Evolutionary conservation across 2,329 filamentous ascomycete species (phyloP).

Genomic region (Bipolaris cookei): DNA sequence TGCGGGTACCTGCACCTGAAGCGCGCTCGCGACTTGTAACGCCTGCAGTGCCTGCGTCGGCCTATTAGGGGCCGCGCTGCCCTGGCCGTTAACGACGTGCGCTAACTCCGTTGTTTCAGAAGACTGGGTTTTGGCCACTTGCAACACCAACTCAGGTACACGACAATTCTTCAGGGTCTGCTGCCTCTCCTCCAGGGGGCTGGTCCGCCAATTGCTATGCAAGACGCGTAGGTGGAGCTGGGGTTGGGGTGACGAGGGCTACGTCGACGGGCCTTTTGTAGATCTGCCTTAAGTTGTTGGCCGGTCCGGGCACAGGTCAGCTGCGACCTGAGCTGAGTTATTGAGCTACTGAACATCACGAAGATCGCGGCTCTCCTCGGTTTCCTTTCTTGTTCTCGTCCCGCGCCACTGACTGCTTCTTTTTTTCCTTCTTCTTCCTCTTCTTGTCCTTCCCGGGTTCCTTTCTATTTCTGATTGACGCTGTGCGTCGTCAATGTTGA

Average conservation of each 20-base stretch:
- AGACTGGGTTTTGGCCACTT: conserved; percentile 23
- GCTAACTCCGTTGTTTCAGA: conserved; percentile 32
- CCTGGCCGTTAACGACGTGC: not conserved
- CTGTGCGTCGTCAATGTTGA: conserved; percentile 34
- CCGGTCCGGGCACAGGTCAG: conserved; percentile 10
- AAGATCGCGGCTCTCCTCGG: conserved; percentile 21
- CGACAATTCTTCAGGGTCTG: conserved; percentile 17
- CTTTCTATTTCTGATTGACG: conserved; percentile 24
- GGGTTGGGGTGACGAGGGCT: not conserved
- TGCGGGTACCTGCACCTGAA: conserved; percentile 25
- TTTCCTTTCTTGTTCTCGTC: conserved; percentile 4
- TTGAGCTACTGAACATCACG: conserved; percentile 39
- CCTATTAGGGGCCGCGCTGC: conserved; percentile 22
- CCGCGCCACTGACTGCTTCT: conserved; percentile 14
- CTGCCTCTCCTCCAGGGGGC: conserved; percentile 6
- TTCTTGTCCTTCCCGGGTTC: conserved; percentile 5
- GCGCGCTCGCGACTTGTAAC: conserved; percentile 31
- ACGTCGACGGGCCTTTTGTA: conserved; percentile 17
- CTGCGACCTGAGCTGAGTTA: conserved; percentile 22
- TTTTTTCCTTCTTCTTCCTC: conserved; percentile 13
- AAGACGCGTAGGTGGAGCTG: not conserved
- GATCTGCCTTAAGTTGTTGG: conserved; percentile 34
- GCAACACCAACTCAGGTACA: conserved; percentile 18
- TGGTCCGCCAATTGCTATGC: conserved; percentile 23
- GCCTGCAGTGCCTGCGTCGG: not conserved